Conservation (phyloP, 164 flowering plant genomes). For the Vitis amurensis region DNA sequence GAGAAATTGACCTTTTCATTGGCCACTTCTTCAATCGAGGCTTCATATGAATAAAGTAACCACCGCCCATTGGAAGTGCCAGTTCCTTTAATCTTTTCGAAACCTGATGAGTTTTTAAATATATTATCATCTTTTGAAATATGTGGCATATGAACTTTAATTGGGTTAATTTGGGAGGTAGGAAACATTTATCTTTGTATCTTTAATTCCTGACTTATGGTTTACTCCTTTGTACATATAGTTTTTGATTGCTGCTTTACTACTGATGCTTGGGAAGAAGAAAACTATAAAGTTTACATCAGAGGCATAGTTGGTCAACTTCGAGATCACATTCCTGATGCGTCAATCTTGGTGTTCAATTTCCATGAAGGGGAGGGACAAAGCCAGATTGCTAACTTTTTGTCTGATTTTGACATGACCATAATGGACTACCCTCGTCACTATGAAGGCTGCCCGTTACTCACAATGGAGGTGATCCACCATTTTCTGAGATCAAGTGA, state of each 20-base stretch:
- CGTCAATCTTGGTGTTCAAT: slow-evolving; percentile 83
- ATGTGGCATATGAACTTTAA: no score
- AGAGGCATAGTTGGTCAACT: slow-evolving; percentile 65
- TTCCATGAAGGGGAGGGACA: slow-evolving; percentile 63
- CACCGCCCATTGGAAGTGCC: no score
- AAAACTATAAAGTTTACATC: slow-evolving; percentile 64
- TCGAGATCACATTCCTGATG: slow-evolving; percentile 69
- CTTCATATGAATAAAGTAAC: no score
- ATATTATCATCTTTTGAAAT: no score
- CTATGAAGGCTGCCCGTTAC: slow-evolving; percentile 84
- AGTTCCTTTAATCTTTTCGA: no score
- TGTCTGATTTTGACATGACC: slow-evolving; percentile 77
- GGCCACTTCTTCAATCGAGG: no score
- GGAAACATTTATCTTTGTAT: no score
- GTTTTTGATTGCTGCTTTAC: slow-evolving; percentile 94
- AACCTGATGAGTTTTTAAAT: no score
- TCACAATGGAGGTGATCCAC: slow-evolving; percentile 80
- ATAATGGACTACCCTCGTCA: slow-evolving; percentile 95
- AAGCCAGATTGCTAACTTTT: slow-evolving; percentile 49
- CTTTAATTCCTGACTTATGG: not conserved
- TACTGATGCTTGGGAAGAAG: slow-evolving; percentile 61
- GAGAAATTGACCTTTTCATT: no score
- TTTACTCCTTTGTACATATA: slow-evolving; percentile 24
- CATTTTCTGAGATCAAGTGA: slow-evolving; percentile 88
- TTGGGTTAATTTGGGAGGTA: no score